Conservation (phyloP, 192 early-diverging fungal species). For the Spizellomyces sp. region DNA sequence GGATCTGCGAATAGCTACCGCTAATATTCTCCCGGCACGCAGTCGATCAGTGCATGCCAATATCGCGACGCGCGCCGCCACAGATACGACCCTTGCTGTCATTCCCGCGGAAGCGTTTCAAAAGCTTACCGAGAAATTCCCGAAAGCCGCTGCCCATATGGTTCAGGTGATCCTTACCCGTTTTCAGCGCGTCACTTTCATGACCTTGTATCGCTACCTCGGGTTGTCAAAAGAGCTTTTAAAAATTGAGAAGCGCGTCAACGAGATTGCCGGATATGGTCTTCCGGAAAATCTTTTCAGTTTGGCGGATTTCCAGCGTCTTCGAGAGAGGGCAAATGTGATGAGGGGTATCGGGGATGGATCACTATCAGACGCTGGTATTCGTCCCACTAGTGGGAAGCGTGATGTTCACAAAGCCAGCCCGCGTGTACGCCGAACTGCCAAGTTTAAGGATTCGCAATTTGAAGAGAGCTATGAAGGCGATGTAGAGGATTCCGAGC, state of each 20-base stretch:
- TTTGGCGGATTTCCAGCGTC: conserved; percentile 27
- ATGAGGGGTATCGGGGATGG: neutral
- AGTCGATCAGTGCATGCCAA: conserved; percentile 59
- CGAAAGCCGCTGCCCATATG: conserved; percentile 91
- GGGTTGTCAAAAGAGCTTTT: conserved; percentile 86
- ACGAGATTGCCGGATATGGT: conserved; percentile 66
- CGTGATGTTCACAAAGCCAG: neutral
- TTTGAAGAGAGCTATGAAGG: conserved; percentile 19
- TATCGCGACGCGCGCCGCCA: conserved; percentile 81
- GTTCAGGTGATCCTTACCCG: conserved; percentile 94
- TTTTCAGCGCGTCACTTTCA: conserved; percentile 92
- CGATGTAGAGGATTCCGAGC: conserved; percentile 36
- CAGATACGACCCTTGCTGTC: conserved; percentile 88
- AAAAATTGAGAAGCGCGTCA: conserved; percentile 80
- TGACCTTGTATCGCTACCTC: conserved; percentile 87
- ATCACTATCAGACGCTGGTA: conserved; percentile 10
- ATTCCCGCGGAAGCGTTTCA: conserved; percentile 94
- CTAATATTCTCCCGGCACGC: neutral
- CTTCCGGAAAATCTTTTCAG: conserved; percentile 49
- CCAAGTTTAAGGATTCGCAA: neutral
- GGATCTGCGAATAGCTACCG: neutral
- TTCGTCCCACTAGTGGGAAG: neutral
- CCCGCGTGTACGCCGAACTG: neutral
- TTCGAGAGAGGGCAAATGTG: conserved; percentile 24
- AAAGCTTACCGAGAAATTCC: conserved; percentile 85